A percentile compares a stretch with the other conserved stretches of the same genome.
phyloP scores from a whole-genome alignment of 1,139 yeast species.

The Yamadazyma triangularis region DNA sequence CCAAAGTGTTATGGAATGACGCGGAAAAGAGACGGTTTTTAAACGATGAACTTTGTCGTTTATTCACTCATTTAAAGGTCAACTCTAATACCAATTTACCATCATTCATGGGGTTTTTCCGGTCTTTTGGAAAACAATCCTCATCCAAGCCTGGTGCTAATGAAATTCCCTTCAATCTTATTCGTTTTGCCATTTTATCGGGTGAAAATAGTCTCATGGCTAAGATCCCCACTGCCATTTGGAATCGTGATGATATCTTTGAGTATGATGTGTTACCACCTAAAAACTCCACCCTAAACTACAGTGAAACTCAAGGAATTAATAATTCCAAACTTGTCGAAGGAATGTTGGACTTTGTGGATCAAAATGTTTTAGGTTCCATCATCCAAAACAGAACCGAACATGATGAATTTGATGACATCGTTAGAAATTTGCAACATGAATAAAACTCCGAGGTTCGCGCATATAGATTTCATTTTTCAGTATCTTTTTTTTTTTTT shows the following conservation, averaged over 20 bases:
- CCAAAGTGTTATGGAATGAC: conserved; percentile 48
- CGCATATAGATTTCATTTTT: too few relatives aligned
- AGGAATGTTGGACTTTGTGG: conserved; percentile 32
- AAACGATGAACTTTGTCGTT: conserved; percentile 36
- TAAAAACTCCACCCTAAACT: conserved; percentile 19
- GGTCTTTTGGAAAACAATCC: conserved; percentile 13
- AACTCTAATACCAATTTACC: conserved; percentile 8
- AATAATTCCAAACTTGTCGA: conserved; percentile 20
- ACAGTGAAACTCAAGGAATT: conserved; percentile 26
- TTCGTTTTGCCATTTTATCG: conserved; percentile 64
- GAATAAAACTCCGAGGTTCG: too few relatives aligned
- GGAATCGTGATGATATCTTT: conserved; percentile 56
- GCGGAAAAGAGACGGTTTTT: conserved; percentile 43
- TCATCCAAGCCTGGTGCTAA: conserved; percentile 5
- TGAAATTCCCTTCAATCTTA: conserved; percentile 52
- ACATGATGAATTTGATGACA: conserved; percentile 23
- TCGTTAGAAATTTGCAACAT: conserved; percentile 19
- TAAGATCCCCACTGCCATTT: conserved; percentile 55
- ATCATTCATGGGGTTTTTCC: conserved; percentile 12
- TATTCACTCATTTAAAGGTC: conserved; percentile 26
- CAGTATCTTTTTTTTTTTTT: too few relatives aligned
- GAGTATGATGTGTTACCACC: conserved; percentile 77
- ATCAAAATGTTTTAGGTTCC: conserved; percentile 36
- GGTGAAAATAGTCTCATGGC: conserved; percentile 72
- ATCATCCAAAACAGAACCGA: conserved; percentile 29